Percentiles rank a stretch among this genome's conserved stretches.
Evolutionary conservation across 2,329 filamentous ascomycete genomes (phyloP).

Genomic region (Penicillium sp.): DNA sequence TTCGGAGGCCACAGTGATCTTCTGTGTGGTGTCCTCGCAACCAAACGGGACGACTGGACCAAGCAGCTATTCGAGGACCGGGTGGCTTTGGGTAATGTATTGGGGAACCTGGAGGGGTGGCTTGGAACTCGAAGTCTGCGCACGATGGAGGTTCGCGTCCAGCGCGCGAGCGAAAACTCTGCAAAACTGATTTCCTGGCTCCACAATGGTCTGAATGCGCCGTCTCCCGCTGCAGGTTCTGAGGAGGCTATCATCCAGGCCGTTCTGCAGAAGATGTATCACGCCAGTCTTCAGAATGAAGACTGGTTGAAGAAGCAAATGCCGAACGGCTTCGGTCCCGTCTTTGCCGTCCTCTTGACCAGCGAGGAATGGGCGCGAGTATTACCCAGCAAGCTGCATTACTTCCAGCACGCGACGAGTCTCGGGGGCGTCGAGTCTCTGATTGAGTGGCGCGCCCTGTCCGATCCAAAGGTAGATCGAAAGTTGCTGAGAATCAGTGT

Average conservation of each 20-base stretch:
- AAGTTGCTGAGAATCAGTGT: slow-evolving; percentile 76
- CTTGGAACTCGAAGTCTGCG: slow-evolving; percentile 78
- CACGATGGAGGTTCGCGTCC: slow-evolving; percentile 77
- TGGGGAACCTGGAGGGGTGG: slow-evolving; percentile 89
- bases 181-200: slow-evolving; percentile 71
- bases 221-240: slow-evolving; percentile 37
- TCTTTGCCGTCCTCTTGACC: slow-evolving; percentile 72
- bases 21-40: slow-evolving; percentile 77
- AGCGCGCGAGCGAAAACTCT: slow-evolving; percentile 69
- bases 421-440: slow-evolving; percentile 90
- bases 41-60: slow-evolving; percentile 58
- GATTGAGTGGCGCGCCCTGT: slow-evolving; percentile 94
- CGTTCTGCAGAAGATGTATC: slow-evolving; percentile 63
- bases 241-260: slow-evolving; percentile 47
- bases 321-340: slow-evolving; percentile 84
- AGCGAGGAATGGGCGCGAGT: slow-evolving; percentile 58
- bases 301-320: slow-evolving; percentile 82
- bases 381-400: slow-evolving; percentile 71
- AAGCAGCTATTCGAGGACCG: slow-evolving; percentile 63
- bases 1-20: slow-evolving; percentile 91
- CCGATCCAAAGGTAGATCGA: slow-evolving; percentile 69
- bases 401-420: slow-evolving; percentile 94
- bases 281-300: slow-evolving; percentile 76
- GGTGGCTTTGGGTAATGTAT: slow-evolving; percentile 72
- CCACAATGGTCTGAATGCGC: slow-evolving; percentile 46